These are phyloP conservation scores for Elsinoe batatas DNA, from an alignment of 2,329 filamentous ascomycete genomes.

Conservation along the genomic window DNA sequence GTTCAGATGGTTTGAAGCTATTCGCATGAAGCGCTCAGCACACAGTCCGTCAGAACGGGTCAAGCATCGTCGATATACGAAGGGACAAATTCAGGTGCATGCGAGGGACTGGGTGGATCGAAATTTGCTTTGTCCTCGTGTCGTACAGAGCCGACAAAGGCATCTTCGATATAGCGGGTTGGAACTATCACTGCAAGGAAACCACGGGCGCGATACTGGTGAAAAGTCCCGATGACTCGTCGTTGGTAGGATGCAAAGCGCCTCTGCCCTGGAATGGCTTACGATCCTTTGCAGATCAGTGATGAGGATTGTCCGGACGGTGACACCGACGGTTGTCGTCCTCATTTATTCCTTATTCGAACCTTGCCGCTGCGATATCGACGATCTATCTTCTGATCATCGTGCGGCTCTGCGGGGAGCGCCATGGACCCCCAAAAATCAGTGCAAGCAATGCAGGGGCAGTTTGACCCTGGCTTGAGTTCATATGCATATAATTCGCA, in stretches of 20 bases:
- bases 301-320: not conserved
- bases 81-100: not conserved
- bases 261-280: not conserved
- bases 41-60: not conserved
- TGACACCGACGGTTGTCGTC: not conserved
- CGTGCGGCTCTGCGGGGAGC: slow-evolving; percentile 8
- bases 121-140: not conserved
- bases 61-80: not conserved
- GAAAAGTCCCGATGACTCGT: not conserved
- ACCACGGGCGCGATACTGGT: not conserved
- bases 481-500: not conserved
- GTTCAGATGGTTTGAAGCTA: not conserved
- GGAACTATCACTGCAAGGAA: not conserved
- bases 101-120: not conserved
- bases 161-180: not conserved
- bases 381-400: slow-evolving; percentile 6
- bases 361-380: not conserved
- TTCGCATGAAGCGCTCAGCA: no score
- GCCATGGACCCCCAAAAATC: not conserved
- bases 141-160: no score
- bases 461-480: not conserved
- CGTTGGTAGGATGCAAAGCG: not conserved
- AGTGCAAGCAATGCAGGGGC: not conserved
- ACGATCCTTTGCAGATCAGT: not conserved
- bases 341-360: not conserved